Percentiles rank a stretch among this genome's conserved stretches.
Conservation (phyloP, 2,329 filamentous ascomycete genomes). For the Aspergillus nomiae region DNA sequence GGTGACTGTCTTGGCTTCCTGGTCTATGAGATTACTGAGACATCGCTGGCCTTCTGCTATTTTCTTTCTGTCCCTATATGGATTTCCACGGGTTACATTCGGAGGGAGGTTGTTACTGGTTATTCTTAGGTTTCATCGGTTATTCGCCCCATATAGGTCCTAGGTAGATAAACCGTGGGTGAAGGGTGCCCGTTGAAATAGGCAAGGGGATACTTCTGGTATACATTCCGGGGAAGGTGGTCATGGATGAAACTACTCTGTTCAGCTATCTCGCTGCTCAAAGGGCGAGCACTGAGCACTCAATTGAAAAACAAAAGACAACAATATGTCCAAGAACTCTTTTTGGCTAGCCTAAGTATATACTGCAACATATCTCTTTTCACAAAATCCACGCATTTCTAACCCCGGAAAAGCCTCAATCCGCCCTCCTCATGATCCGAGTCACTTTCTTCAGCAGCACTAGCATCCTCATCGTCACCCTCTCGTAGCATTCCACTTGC, state of each 20-base stretch:
- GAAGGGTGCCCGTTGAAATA: too few species aligned
- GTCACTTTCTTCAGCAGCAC: constrained; percentile 29
- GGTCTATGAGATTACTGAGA: neutral
- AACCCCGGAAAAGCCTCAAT: constrained; percentile 35
- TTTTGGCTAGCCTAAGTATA: constrained; percentile 1
- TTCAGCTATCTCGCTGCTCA: neutral
- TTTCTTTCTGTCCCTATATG: neutral
- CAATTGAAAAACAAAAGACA: neutral
- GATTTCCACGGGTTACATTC: too few species aligned
- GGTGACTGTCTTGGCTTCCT: too few species aligned
- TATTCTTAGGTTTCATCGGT: too few species aligned
- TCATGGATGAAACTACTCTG: too few species aligned
- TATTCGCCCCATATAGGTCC: too few species aligned
- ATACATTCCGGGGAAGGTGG: too few species aligned
- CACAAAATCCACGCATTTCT: constrained; percentile 1
- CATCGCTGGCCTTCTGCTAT: neutral
- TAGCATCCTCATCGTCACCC: constrained; percentile 52
- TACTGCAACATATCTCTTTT: neutral
- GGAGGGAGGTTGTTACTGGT: too few species aligned
- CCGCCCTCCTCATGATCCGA: constrained; percentile 36
- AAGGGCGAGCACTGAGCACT: neutral
- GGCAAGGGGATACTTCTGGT: too few species aligned
- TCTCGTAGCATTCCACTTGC: constrained; percentile 69
- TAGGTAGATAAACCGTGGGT: too few species aligned
- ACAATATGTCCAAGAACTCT: neutral